Base-by-base conservation (phyloP, 1,284 basidiomycete species). In the Tilletia caries region DNA sequence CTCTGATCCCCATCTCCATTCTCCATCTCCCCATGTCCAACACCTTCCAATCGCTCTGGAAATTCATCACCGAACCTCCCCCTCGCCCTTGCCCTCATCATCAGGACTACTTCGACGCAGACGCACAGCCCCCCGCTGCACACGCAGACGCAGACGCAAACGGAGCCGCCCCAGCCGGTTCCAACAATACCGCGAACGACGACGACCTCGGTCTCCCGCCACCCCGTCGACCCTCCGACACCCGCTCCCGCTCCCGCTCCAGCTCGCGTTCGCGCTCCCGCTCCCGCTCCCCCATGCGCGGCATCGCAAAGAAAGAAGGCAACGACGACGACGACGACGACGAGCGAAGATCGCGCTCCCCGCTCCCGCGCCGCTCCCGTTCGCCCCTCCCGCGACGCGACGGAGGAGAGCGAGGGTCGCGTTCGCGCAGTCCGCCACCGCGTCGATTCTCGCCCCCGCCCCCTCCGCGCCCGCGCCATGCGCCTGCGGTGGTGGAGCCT, bases 401-500 rank as follows among this genome's bases (percentile, higher is more conserved):
- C 66, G 58, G 62, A 20, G 62, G 62, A 6, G 33, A 34, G 8
- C 15, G 27, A 8, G 33, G 37, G 18, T 44, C 41, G 13, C 37
- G 41, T 8, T 64, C 60, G 60, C 60, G 25, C 25, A n/a, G 20
- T 23, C 27, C 60, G 25, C 60, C 27, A 6, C 27, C 27, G 8
- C 33, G 62, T 25, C 37, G 37, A 2, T 48, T 48, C 64, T 44
- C 64, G 0, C 64, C 33, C 2, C 64, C 44, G 23, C 54, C 58
- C 46, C 64, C 64, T 43, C 66, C 69, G n/a, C 50, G 68, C 29
- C 60, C 69, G 32, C 32, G 62, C 15, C 62, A 64, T 27, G 54
- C 69, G 58, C 58, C 65, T 58, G 13, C 67, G 66, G 48, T 71
- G 76, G 90, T 91, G 68, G 90, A 90, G 78, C 92, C 95, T 32